A percentile compares a stretch with the other conserved stretches of the same genome.
These are phyloP conservation scores for Quercus tomentella DNA, from an alignment of 331 rosid species.

Conservation along the genomic window DNA sequence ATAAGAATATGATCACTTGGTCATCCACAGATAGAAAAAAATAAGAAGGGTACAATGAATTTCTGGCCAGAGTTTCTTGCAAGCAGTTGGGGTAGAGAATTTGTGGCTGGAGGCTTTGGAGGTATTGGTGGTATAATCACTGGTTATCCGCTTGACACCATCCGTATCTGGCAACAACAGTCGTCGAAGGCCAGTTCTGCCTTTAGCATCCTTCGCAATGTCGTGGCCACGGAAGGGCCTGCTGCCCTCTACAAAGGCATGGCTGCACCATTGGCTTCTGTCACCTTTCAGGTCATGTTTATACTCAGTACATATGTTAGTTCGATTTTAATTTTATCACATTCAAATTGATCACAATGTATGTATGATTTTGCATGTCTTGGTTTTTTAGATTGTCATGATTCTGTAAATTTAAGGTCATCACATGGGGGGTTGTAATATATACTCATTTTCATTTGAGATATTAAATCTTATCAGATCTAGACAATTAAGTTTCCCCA, in stretches of 20 bases:
- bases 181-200: slow-evolving; percentile 51
- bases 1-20: too few relatives aligned
- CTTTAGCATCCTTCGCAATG: slow-evolving; percentile 40
- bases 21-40: neutral
- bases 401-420: neutral
- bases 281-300: slow-evolving; percentile 70
- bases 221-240: slow-evolving; percentile 54
- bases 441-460: neutral
- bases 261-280: slow-evolving; percentile 76
- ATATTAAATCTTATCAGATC: slow-evolving; percentile 7
- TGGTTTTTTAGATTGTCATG: neutral
- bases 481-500: neutral
- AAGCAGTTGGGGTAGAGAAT: slow-evolving; percentile 76
- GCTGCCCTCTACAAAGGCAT: slow-evolving; percentile 78
- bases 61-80: slow-evolving; percentile 90
- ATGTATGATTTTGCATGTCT: neutral
- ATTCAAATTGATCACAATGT: neutral
- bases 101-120: slow-evolving; percentile 90
- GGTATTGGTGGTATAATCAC: slow-evolving; percentile 78
- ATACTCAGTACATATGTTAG: neutral
- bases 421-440: neutral
- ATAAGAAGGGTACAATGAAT: slow-evolving; percentile 49
- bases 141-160: slow-evolving; percentile 83
- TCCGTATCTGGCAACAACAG: slow-evolving; percentile 59
- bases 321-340: too few relatives aligned